Conservation (phyloP, 371 early-diverging fungal genomes). For the Rhizopus delemar region DNA sequence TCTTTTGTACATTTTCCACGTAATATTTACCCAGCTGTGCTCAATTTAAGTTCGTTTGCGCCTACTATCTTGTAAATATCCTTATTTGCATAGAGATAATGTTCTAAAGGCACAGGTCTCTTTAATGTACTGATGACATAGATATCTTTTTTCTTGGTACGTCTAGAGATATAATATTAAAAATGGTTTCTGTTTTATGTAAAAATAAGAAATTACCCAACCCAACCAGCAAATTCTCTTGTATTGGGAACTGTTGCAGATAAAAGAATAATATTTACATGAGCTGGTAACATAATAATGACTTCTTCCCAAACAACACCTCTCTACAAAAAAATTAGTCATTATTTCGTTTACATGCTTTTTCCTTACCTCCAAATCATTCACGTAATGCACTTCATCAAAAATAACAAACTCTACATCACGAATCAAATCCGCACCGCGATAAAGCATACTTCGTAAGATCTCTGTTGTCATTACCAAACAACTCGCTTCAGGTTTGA, state of each 20-base stretch:
- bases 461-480: slow-evolving; percentile 99
- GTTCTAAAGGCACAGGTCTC: slow-evolving; percentile 98
- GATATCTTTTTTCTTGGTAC: slow-evolving; percentile 95
- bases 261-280: slow-evolving; percentile 91
- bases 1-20: not conserved
- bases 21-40: slow-evolving; percentile 31
- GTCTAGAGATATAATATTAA: slow-evolving; percentile 41
- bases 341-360: not conserved
- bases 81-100: slow-evolving; percentile 84
- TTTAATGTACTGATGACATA: slow-evolving; percentile 97
- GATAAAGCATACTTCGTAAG: slow-evolving; percentile 97
- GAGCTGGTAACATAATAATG: slow-evolving; percentile 98
- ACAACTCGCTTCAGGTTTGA: slow-evolving; percentile 94
- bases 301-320: slow-evolving; percentile 99
- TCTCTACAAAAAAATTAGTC: slow-evolving; percentile 53
- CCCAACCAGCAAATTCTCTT: slow-evolving; percentile 99
- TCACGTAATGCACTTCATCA: slow-evolving; percentile 99
- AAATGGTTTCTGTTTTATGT: not conserved
- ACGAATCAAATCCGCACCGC: slow-evolving; percentile 94
- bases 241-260: slow-evolving; percentile 99
- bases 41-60: slow-evolving; percentile 53
- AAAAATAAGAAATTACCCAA: slow-evolving; percentile 71
- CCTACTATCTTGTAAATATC: slow-evolving; percentile 89
- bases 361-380: slow-evolving; percentile 83
- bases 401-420: slow-evolving; percentile 99